These are phyloP conservation scores for Auriscalpium microsporum DNA, from an alignment of 768 basidiomycete species.

Conservation along the genomic window DNA sequence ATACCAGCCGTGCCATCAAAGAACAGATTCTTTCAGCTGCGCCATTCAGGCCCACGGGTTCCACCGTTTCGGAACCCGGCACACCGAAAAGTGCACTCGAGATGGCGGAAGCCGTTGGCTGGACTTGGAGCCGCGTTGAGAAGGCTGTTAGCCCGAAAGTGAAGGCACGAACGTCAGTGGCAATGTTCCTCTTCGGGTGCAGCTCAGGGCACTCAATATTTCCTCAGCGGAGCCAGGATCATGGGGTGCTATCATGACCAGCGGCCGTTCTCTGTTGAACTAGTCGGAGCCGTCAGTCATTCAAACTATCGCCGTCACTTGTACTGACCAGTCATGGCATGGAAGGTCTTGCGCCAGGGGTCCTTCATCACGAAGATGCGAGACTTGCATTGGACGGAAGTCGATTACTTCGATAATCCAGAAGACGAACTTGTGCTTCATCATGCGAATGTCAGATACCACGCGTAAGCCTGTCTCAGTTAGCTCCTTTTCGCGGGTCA, in stretches of 20 bases:
- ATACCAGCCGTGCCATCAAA: neutral
- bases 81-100: neutral
- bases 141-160: neutral
- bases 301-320: neutral
- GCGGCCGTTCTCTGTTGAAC: slow-evolving; percentile 46
- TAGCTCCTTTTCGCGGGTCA: too few relatives aligned
- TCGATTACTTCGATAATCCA: slow-evolving; percentile 30
- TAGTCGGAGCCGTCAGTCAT: slow-evolving; percentile 43
- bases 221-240: slow-evolving; percentile 29
- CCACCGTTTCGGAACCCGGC: too few relatives aligned
- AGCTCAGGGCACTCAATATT: neutral
- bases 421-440: slow-evolving; percentile 34
- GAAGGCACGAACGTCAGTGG: neutral
- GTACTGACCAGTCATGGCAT: neutral
- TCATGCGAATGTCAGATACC: slow-evolving; percentile 47
- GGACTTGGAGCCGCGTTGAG: neutral
- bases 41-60: neutral
- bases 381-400: slow-evolving; percentile 40
- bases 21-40: neutral
- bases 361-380: slow-evolving; percentile 46
- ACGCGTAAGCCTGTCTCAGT: slow-evolving; percentile 34
- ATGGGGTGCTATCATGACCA: slow-evolving; percentile 43
- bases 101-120: neutral
- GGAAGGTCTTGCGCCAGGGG: slow-evolving; percentile 45
- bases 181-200: neutral